phyloP scores from a whole-genome alignment of 192 early-diverging fungal genomes.

The Backusella tarrabulga region DNA sequence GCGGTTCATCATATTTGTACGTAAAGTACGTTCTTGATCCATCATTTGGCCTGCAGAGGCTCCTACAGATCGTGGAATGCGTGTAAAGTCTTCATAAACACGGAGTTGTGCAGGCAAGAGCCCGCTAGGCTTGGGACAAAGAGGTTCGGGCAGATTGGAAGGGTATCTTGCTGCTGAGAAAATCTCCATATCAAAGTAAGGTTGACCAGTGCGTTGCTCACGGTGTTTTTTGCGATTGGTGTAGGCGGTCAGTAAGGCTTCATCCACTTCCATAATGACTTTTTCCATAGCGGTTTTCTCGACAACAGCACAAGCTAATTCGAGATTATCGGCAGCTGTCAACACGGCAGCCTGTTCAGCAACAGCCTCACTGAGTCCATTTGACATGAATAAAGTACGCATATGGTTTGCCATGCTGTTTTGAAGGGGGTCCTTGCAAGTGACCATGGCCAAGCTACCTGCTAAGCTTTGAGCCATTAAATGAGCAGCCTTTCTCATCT shows the following conservation, averaged over 20 bases:
- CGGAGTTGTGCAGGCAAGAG: conserved; percentile 75
- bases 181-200: conserved; percentile 85
- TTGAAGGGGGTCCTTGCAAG: conserved; percentile 90
- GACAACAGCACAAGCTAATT: conserved; percentile 90
- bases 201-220: conserved; percentile 74
- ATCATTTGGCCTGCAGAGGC: conserved; percentile 11
- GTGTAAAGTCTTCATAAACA: conserved; percentile 84
- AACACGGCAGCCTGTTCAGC: conserved; percentile 84
- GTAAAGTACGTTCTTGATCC: neutral
- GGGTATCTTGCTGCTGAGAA: conserved; percentile 81
- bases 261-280: conserved; percentile 92
- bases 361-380: conserved; percentile 74
- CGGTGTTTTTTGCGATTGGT: conserved; percentile 82
- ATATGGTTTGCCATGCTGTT: conserved; percentile 78
- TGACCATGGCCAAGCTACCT: conserved; percentile 68
- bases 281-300: conserved; percentile 97
- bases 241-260: conserved; percentile 68
- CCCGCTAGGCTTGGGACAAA: conserved; percentile 82
- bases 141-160: conserved; percentile 79
- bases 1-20: neutral
- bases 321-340: conserved; percentile 90
- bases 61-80: conserved; percentile 36
- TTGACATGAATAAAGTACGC: conserved; percentile 66
- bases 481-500: conserved; percentile 92
- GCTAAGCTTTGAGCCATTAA: conserved; percentile 94